Evolutionary conservation across 495 filamentous ascomycete species (phyloP), one percentile per base, ranked within the genome.

Genomic region (Penicillium flavigenum): DNA sequence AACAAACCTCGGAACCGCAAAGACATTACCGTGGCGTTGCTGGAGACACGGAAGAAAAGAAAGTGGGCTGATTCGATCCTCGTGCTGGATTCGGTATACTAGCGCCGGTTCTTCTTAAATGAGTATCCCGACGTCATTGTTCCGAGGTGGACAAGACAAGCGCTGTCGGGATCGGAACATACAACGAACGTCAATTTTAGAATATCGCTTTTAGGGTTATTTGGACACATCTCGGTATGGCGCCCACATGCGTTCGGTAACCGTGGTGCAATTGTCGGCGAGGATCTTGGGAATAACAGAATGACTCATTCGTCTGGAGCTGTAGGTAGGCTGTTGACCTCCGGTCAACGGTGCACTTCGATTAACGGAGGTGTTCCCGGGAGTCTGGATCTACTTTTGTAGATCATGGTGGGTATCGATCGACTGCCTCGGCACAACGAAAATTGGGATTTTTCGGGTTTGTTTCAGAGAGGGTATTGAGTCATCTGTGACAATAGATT

Each of bases 341-440:
- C 47, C 32, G 47, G 20, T 36, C 24, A 26, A 50, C 24, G n/a
- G 17, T 36, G 16, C n/a, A 11, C 3, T 48, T 32, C 19, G n/a
- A 20, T 34, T 16, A 27, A 46, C 27, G 27, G 46, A 32, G 12
- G 5, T 1, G 3, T 38, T 24, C 9, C 32, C 32, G 20, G 20
- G 11, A 10, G 27, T 10, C 6, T 50, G 20, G 47, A 50, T 50
- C 32, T 50, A 7, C 20, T 20, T 24, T n/a, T 1, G 47, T 38
- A 50, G 47, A 50, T 50, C 47, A 38, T 50, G 29, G 47, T 50
- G 19, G 47, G 19, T 50, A 50, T 34, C 3, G 12, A 26, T 36
- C 6, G 12, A 38, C 12, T 38, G 32, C 47, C 47, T 36, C 31
- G 47, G 47, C 19, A 50, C 19, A 26, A 38, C 31, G 31, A 9